phyloP scores from a whole-genome alignment of 495 filamentous ascomycete genomes.

The Cercophora sp. region DNA sequence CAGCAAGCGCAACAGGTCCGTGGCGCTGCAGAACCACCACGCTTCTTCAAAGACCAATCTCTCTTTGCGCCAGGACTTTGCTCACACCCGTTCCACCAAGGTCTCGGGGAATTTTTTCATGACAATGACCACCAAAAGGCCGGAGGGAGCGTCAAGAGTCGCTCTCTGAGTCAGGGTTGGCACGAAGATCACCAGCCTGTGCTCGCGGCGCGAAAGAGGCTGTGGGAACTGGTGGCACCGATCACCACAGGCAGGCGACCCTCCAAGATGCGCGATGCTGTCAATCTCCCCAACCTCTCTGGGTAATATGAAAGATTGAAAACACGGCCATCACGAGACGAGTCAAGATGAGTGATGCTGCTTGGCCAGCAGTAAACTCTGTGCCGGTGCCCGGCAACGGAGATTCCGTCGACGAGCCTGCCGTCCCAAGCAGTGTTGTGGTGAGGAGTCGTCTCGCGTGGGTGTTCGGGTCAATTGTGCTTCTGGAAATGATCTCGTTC shows the following conservation, averaged over 20 bases:
- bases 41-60: too few species aligned
- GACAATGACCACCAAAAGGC: background rate
- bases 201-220: background rate
- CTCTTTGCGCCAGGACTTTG: too few species aligned
- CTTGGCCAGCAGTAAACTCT: background rate
- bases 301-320: background rate
- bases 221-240: background rate
- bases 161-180: slow-evolving; percentile 6
- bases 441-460: slow-evolving; percentile 10
- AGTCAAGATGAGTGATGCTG: background rate
- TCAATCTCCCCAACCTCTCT: too few species aligned
- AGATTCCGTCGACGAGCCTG: slow-evolving; percentile 2
- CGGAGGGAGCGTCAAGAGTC: background rate
- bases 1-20: slow-evolving; percentile 8
- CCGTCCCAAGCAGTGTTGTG: background rate
- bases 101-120: slow-evolving; percentile 5
- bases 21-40: too few species aligned
- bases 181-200: background rate
- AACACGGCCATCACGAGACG: background rate
- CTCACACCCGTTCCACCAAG: slow-evolving; percentile 1
- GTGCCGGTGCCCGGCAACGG: slow-evolving; percentile 1
- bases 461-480: slow-evolving; percentile 15
- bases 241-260: background rate
- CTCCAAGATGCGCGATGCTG: background rate
- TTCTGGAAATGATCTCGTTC: too few species aligned